Conservation (phyloP, 192 early-diverging fungal genomes). For the Allomyces macrogynus region DNA sequence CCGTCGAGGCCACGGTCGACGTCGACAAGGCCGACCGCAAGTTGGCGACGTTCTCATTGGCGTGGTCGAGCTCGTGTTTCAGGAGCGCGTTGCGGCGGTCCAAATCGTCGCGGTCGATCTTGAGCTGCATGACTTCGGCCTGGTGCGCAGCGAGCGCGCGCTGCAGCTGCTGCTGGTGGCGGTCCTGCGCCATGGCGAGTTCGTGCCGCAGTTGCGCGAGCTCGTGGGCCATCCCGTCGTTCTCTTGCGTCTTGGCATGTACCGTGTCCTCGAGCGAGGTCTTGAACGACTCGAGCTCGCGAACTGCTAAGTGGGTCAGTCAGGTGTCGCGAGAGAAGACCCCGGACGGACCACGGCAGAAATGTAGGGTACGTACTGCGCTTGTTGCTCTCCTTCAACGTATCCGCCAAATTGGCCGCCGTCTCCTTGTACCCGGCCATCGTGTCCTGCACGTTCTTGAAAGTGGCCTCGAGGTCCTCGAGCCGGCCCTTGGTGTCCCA, state of each 20-base stretch:
- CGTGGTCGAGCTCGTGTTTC: slow-evolving; percentile 9
- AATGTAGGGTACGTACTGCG: too few species aligned
- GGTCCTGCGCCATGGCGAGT: slow-evolving; percentile 11
- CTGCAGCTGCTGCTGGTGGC: slow-evolving; percentile 18
- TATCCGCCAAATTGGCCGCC: too few species aligned
- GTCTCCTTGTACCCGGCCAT: too few species aligned
- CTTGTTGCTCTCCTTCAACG: too few species aligned
- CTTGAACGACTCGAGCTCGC: slow-evolving; percentile 14
- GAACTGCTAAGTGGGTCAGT: too few species aligned
- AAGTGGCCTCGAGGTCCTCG: too few species aligned
- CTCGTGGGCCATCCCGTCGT: slow-evolving; percentile 16
- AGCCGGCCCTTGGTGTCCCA: too few species aligned
- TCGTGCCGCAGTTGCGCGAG: slow-evolving; percentile 17
- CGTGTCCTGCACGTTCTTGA: too few species aligned
- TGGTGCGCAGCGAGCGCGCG: slow-evolving; percentile 8
- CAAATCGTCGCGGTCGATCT: slow-evolving; percentile 10
- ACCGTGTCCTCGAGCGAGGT: slow-evolving; percentile 26
- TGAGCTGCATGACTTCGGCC: slow-evolving; percentile 11
- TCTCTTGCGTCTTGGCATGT: slow-evolving; percentile 39
- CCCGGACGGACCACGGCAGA: too few species aligned
- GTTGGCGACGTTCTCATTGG: slow-evolving; percentile 11
- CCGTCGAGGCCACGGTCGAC: slow-evolving; percentile 18
- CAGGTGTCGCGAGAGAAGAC: too few species aligned
- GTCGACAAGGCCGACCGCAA: slow-evolving; percentile 23
- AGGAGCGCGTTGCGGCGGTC: slow-evolving; percentile 15